These are phyloP conservation scores for Petasospora fabianii DNA, from an alignment of 1,139 yeast genomes.

Conservation along the genomic window DNA sequence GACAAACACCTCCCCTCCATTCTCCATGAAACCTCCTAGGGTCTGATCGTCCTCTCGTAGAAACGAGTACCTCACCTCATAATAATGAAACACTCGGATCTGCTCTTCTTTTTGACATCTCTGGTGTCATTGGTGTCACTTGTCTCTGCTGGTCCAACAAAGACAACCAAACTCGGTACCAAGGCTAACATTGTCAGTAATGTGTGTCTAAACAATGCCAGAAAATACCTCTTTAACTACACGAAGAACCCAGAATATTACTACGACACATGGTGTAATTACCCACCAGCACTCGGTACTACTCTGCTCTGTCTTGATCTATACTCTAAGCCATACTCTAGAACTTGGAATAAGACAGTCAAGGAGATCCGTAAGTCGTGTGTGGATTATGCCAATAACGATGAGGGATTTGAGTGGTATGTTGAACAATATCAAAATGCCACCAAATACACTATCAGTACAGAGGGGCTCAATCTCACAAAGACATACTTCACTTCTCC, in stretches of 20 bases:
- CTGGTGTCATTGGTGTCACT: background rate
- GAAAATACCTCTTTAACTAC: background rate
- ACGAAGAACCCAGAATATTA: background rate
- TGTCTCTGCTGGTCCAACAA: slow-evolving; percentile 1
- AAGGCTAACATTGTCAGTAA: background rate
- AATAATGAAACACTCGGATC: too few relatives aligned
- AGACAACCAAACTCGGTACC: background rate
- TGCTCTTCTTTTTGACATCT: background rate
- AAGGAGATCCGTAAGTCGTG: background rate
- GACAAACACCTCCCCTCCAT: too few relatives aligned
- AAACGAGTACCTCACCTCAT: too few relatives aligned
- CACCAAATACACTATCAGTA: slow-evolving; percentile 11
- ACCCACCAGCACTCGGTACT: slow-evolving; percentile 19
- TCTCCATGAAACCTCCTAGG: too few relatives aligned
- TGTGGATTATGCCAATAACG: background rate
- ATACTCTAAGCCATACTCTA: slow-evolving; percentile 11
- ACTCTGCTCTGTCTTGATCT: slow-evolving; percentile 11
- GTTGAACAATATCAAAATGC: slow-evolving; percentile 17
- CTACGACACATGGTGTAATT: slow-evolving; percentile 13
- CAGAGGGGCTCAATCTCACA: slow-evolving; percentile 5
- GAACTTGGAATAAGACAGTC: slow-evolving; percentile 15
- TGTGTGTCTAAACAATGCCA: slow-evolving; percentile 2
- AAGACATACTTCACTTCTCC: slow-evolving; percentile 5
- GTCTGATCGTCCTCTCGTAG: too few relatives aligned
- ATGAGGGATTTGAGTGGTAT: background rate